Evolutionary conservation across 768 basidiomycete genomes (phyloP), one percentile per base, ranked within the genome.

Genomic region (Candolleomyces aberdarensis): DNA sequence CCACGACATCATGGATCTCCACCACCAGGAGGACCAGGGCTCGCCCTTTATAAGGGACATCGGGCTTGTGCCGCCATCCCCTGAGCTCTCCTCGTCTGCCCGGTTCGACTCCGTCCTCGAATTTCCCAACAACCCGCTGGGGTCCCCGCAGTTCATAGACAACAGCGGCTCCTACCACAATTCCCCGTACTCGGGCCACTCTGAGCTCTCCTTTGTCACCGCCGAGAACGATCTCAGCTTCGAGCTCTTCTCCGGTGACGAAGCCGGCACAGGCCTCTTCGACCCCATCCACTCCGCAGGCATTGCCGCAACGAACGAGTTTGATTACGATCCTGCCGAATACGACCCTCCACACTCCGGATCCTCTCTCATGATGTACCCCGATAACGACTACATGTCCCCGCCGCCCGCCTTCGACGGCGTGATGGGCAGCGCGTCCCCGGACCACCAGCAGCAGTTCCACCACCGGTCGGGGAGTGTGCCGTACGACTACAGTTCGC

Each of bases 281-380:
- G 60, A 56, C 32, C 32, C 22, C 19, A 41, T 61, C 29, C 8
- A 15, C 5, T 43, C 55, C 17, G 60, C 55, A n/a, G 48, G 32
- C 20, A 22, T 61, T 9, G n/a, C 22, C 8, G 17, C 52, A 7
- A 58, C 65, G 58, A 68, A 67, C 69, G 62, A 66, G 73, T 72
- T 69, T 56, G 86, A 85, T 32, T 92, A 92, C 81, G 85, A 92
- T 70, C 90, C 91, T 4, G 72, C 82, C 31, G 87, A 91, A 59
- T 92, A 84, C 78, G 91, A 92, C 74, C 67, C 75, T 5, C 85
- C 88, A 19, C 71, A 78, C 60, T 74, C 80, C 36, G 67, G 71
- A 29, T 68, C 71, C 49, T 74, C 74, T 22, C 79, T 86, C 11
- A 79, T 91, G 65, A 83, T 88, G 75, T 86, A 87, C 71, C 76